A percentile compares a stretch with the other conserved stretches of the same genome.
Evolutionary conservation across 345 rosid genomes (phyloP).

Genomic region (Salix dunnii): DNA sequence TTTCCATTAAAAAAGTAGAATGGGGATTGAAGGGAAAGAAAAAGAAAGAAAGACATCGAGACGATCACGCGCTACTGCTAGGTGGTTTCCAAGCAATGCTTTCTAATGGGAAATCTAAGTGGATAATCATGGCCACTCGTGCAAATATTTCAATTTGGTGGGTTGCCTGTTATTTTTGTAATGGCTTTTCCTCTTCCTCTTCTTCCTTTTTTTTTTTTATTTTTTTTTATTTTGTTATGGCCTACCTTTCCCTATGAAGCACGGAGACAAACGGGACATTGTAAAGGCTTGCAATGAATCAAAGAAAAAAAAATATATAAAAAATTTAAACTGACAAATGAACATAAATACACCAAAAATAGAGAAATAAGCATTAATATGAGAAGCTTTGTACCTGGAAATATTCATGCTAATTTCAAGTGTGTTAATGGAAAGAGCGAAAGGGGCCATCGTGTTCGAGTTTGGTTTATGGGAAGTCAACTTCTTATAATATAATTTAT

Average conservation of each 20-base stretch:
- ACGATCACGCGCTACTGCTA: neutral
- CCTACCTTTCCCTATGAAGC: neutral
- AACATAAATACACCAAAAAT: neutral
- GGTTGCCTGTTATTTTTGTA: neutral
- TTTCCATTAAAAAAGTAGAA: too few relatives aligned
- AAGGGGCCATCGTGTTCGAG: neutral
- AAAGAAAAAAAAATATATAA: too few relatives aligned
- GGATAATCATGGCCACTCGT: neutral
- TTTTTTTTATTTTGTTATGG: neutral
- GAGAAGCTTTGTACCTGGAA: neutral
- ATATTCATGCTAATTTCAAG: too few relatives aligned
- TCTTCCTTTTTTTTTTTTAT: too few relatives aligned
- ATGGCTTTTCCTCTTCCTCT: neutral
- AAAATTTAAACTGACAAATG: neutral
- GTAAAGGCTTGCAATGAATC: too few relatives aligned
- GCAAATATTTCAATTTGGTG: slow-evolving; percentile 2
- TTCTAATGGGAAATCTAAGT: neutral
- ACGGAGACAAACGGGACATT: too few relatives aligned
- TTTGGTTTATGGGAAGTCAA: neutral
- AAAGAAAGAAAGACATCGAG: neutral
- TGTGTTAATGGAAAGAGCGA: neutral
- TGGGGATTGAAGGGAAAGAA: neutral
- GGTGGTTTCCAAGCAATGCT: neutral
- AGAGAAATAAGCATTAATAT: neutral
- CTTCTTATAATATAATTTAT: neutral